Evolutionary conservation across 2,329 filamentous ascomycete species (phyloP), one percentile per base, ranked within the genome.

Genomic region (Neurospora sp.): DNA sequence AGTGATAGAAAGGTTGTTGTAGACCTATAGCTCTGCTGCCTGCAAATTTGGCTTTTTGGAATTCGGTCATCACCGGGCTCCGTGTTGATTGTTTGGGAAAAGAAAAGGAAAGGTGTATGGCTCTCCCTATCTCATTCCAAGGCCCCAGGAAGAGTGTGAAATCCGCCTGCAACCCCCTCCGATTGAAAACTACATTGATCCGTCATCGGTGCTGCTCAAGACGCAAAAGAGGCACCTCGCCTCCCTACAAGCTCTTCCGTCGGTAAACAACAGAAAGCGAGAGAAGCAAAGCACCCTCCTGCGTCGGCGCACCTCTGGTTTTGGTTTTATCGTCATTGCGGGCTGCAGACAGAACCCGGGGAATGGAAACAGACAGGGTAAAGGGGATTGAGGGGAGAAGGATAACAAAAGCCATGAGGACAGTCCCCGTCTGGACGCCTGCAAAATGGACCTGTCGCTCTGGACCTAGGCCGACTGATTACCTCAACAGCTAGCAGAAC

Each of bases 21-120:
- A 57, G 46, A 57, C 46, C 46, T 57, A 57, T 57, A 62, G 67
- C 71, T 76, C 77, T 73, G 78, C 75, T 79, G 79, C 73, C 79
- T 80, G 77, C 79, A 80, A 80, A 79, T 80, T 80, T 80, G 79
- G 79, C 79, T 80, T 80, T 79, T 79, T 77, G 79, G 76, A 75
- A 76, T 73, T 74, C 70, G 69, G 74, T 80, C 79, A 80, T 80
- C 79, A 80, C 76, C 73, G 78, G 77, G 78, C 76, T 68, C 52
- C 73, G 69, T 70, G 36, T 75, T 70, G 57, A 39, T 68, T n/a
- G 46, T 33, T 62, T 28, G 28, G 46, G 37, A 69, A 43, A 10
- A 33, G 43, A 65, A 66, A 67, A 67, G 57, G 46, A 33, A 69
- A 71, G 11, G 66, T 23, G 33, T 68, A 38, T 12, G 36, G 28